A percentile compares a stretch with the other conserved stretches of the same genome.
These are phyloP conservation scores for Cladosporium colombiae DNA, from an alignment of 2,329 filamentous ascomycete genomes.

Conservation along the genomic window DNA sequence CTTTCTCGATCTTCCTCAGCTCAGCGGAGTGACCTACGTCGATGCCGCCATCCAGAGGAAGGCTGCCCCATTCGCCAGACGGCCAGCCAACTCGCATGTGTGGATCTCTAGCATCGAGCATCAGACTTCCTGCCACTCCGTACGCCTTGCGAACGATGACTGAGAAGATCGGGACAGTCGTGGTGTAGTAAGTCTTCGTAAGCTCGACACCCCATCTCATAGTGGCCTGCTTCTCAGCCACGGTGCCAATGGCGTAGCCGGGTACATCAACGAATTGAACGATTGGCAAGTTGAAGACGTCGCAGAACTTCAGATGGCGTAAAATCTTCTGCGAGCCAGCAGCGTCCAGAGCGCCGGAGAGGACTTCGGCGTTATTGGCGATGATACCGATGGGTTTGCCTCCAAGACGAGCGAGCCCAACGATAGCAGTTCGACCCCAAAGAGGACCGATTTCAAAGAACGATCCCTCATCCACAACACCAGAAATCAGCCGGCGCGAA, in stretches of 20 bases:
- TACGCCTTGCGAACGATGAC: constrained; percentile 63
- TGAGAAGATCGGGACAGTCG: constrained; percentile 63
- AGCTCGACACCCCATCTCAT: constrained; percentile 66
- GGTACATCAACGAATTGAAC: constrained; percentile 65
- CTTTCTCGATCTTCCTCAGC: constrained; percentile 56
- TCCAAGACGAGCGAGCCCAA: constrained; percentile 59
- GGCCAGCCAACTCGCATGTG: constrained; percentile 65
- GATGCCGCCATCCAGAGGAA: constrained; percentile 65
- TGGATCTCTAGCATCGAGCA: constrained; percentile 64
- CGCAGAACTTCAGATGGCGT: constrained; percentile 62
- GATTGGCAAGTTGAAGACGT: constrained; percentile 65
- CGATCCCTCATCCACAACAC: constrained; percentile 56
- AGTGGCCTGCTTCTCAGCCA: constrained; percentile 62
- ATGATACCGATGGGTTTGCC: constrained; percentile 62
- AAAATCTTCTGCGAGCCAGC: constrained; percentile 62
- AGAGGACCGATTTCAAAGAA: constrained; percentile 66
- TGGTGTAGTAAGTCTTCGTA: constrained; percentile 62
- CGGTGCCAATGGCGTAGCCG: constrained; percentile 64
- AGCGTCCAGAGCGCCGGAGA: constrained; percentile 59
- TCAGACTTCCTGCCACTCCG: constrained; percentile 65
- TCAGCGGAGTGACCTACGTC: constrained; percentile 65
- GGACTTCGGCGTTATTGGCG: constrained; percentile 62
- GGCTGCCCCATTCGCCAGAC: constrained; percentile 61
- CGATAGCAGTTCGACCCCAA: constrained; percentile 64
- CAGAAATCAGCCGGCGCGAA: constrained; percentile 57